Base-by-base conservation (phyloP, 78 protist genomes). In the Anaeramoeba flamelloides region DNA sequence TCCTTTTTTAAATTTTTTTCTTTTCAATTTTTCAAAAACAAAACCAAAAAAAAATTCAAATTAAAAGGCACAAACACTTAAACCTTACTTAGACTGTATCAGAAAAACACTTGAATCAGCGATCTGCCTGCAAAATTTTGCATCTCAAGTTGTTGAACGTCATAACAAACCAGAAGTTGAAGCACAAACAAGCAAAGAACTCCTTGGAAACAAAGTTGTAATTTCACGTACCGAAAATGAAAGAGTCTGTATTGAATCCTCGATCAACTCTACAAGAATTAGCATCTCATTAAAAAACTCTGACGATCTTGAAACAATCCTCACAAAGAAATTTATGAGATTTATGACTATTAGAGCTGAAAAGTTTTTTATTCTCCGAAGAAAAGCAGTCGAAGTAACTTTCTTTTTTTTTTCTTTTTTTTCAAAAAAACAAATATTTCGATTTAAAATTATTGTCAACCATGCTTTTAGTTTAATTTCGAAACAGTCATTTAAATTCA, bases 101-200 rank as follows among this genome's bases (percentile, higher is more conserved):
- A 82, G 91, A 39, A 2, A 41, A 17, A 89, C 98, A 2, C 88
- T 96, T 77, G 40, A 86, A 37, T 97, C 99, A 1, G 95, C 98
- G 31, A 75, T 96, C 53, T 94, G 98, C 89, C 76, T 96, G 3
- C 69, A 80, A 39, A 94, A 94, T 87, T 95, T 95, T 79, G 89
- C 92, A 2, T 90, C 95, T 0, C 97, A 93, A 79, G 84, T 89
- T 2, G 98, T 96, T 31, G 99, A 97, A 89, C 86, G 99, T 33
- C 98, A 97, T 89, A 97, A 96, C 93, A 93, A 92, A 77, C 99
- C 99, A 1, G 99, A 96, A 79, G 92, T 97, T 8, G 99, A 97
- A 80, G 84, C 91, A 30, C 41, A n/a, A n/a, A n/a, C n/a, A 39
- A 12, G 64, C 75, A 39, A 37, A 41, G 99, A 95, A 86, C 82